Evolutionary conservation across 176 grass and related monocot genomes (phyloP).

Genomic region (Avena atlantica): DNA sequence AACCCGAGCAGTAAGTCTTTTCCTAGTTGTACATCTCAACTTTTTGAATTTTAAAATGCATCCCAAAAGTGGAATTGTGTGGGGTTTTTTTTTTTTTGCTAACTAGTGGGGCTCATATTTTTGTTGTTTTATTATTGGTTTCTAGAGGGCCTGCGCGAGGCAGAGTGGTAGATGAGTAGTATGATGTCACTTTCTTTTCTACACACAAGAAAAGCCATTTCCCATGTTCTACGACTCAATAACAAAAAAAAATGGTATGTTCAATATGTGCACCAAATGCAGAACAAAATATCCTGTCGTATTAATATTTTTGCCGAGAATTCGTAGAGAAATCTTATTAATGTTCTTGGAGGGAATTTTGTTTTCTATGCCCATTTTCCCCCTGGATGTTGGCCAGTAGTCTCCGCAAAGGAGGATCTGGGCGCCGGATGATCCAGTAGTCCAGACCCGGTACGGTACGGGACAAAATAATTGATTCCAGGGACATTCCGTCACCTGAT

Average conservation of each 20-base stretch:
- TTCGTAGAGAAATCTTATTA: too few relatives aligned
- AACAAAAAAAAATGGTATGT: too few relatives aligned
- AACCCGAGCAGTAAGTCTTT: not conserved
- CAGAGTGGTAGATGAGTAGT: too few relatives aligned
- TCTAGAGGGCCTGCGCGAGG: not conserved
- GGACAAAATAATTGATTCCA: slow-evolving; percentile 31
- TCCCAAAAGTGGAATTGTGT: not conserved
- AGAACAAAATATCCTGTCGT: too few relatives aligned
- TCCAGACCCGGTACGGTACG: not conserved
- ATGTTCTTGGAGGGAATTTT: too few relatives aligned
- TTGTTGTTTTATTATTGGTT: not conserved
- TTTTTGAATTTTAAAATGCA: slow-evolving; percentile 2
- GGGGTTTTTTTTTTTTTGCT: not conserved
- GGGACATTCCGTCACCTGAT: slow-evolving; percentile 45
- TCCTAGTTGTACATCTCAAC: not conserved
- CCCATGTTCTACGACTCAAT: too few relatives aligned
- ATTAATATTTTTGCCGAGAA: too few relatives aligned
- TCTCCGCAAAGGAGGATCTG: not conserved
- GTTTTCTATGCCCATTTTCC: too few relatives aligned
- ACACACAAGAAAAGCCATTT: too few relatives aligned
- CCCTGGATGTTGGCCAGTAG: too few relatives aligned
- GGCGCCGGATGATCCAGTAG: not conserved
- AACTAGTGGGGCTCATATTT: not conserved
- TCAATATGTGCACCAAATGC: too few relatives aligned
- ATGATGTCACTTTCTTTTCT: too few relatives aligned